Conservation (phyloP, 192 early-diverging fungal genomes). For the Phycomyces nitens region DNA sequence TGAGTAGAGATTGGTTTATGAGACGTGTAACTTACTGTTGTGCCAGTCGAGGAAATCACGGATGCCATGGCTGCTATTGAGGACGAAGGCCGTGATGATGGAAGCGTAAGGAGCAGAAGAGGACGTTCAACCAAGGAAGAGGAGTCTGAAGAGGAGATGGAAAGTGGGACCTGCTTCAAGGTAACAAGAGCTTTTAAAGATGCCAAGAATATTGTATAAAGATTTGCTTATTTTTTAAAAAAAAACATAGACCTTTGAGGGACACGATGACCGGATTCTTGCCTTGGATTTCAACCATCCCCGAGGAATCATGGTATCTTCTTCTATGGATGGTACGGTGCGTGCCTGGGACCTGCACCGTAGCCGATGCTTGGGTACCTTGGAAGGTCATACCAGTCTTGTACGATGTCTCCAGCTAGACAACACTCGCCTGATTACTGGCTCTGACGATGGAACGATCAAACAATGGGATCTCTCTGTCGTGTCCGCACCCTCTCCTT, state of each 20-base stretch:
- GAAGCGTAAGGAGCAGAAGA: conserved; percentile 9
- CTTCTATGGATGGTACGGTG: conserved; percentile 66
- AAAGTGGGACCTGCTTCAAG: conserved; percentile 12
- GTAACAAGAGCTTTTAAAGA: too few relatives aligned
- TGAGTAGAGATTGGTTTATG: conserved; percentile 8
- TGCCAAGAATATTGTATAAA: too few relatives aligned
- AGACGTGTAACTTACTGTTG: neutral
- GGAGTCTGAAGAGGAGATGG: conserved; percentile 14
- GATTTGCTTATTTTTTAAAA: too few relatives aligned
- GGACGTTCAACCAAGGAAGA: neutral
- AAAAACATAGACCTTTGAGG: conserved; percentile 50
- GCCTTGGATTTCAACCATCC: conserved; percentile 57
- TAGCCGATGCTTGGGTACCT: conserved; percentile 53
- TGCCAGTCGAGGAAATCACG: conserved; percentile 45
- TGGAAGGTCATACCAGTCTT: conserved; percentile 39
- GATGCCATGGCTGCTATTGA: conserved; percentile 40
- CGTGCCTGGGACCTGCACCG: conserved; percentile 66
- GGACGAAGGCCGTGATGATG: conserved; percentile 24
- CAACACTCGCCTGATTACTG: conserved; percentile 29
- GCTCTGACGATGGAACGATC: conserved; percentile 30
- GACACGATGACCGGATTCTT: conserved; percentile 60
- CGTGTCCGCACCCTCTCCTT: conserved; percentile 10
- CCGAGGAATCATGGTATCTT: conserved; percentile 55
- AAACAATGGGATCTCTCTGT: conserved; percentile 31
- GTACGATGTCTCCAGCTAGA: conserved; percentile 38